phyloP scores from a whole-genome alignment of 164 flowering plant species.

The Malania oleifera region DNA sequence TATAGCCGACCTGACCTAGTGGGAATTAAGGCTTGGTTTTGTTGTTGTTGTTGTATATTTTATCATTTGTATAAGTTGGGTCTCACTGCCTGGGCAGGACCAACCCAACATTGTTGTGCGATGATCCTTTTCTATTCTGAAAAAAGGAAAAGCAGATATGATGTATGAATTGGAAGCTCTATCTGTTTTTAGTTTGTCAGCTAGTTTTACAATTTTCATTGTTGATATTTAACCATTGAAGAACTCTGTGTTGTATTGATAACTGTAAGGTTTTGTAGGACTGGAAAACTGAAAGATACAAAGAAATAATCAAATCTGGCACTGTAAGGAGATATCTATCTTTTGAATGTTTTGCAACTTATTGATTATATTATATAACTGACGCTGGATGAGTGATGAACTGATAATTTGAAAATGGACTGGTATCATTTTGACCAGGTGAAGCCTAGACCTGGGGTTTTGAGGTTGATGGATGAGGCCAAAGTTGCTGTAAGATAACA shows the following conservation, averaged over 20 bases:
- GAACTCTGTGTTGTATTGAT: neutral
- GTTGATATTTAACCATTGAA: neutral
- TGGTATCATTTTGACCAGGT: conserved; percentile 48
- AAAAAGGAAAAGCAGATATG: no score
- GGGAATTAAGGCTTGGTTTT: no score
- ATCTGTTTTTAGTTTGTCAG: neutral
- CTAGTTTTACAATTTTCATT: neutral
- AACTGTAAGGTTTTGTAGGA: conserved; percentile 50
- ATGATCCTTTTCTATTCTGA: conserved; percentile 1
- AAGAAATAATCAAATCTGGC: conserved; percentile 92
- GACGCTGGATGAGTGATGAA: no score
- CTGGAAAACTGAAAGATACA: conserved; percentile 97
- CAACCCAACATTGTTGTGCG: no score
- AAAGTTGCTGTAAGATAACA: conserved; percentile 74
- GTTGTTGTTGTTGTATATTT: no score
- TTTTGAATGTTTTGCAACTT: neutral
- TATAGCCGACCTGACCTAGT: no score
- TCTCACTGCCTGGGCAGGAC: no score
- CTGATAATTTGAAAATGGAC: neutral
- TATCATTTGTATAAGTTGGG: no score
- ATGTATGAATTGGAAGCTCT: no score
- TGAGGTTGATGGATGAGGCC: conserved; percentile 95
- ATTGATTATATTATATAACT: neutral
- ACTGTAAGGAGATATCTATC: conserved; percentile 49
- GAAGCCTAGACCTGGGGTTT: conserved; percentile 85